Evolutionary conservation across 1,139 yeast species (phyloP).

Genomic region (Barnettozyma hawaiiensis): DNA sequence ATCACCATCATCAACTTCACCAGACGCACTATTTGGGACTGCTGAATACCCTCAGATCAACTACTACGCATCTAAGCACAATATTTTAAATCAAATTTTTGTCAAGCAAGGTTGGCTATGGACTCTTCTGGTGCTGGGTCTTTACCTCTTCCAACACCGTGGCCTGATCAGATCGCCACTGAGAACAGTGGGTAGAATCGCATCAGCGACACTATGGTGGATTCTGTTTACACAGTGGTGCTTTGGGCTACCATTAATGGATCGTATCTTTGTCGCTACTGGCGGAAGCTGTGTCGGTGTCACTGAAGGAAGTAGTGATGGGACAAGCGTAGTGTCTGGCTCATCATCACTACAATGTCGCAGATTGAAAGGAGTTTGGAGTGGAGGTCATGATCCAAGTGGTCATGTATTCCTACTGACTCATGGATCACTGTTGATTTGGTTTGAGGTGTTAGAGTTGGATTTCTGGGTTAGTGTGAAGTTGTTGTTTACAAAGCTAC

Average conservation of each 20-base stretch:
- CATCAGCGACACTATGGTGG: constrained; percentile 72
- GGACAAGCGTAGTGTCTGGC: constrained; percentile 11
- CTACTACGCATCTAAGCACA: constrained; percentile 25
- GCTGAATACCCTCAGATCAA: constrained; percentile 12
- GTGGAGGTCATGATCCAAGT: constrained; percentile 93
- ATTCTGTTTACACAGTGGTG: constrained; percentile 81
- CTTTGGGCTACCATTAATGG: constrained; percentile 87
- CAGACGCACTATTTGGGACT: constrained; percentile 1
- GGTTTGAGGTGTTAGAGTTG: constrained; percentile 49
- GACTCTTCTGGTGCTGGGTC: constrained; percentile 50
- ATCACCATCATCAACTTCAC: constrained; percentile 7
- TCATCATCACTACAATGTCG: constrained; percentile 59
- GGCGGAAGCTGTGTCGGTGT: constrained; percentile 92
- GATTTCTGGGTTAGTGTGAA: constrained; percentile 4
- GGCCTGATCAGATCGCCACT: constrained; percentile 2
- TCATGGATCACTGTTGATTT: constrained; percentile 63
- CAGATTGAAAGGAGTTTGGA: constrained; percentile 64
- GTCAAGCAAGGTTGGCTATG: constrained; percentile 94
- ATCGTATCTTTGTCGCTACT: constrained; percentile 65
- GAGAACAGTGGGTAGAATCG: constrained; percentile 33
- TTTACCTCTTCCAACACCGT: constrained; percentile 14
- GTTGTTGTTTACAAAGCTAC: constrained; percentile 8
- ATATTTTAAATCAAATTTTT: constrained; percentile 58
- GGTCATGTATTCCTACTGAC: constrained; percentile 86
- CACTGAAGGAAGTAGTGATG: not conserved